Base-by-base conservation (phyloP, 1,284 basidiomycete genomes). In the Prillingera fragicola region DNA sequence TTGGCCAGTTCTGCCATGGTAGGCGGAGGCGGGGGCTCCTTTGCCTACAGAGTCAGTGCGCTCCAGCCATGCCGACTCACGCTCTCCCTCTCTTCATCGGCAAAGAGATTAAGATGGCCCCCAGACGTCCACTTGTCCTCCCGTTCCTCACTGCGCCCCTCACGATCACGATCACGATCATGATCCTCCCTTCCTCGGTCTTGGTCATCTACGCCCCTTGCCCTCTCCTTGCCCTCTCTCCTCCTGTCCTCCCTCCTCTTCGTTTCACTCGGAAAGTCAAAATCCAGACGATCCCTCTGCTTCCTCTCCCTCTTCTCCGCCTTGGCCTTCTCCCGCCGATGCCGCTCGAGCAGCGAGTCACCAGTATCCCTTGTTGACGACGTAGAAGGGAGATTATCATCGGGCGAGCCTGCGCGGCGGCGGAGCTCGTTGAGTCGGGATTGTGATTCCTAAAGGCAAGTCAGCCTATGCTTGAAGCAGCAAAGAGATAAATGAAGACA, bases 51-150 rank as follows among this genome's bases (percentile, higher is more conserved):
- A 22, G 28, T 44, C 19, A 44, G 27, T n/a, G 23, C n/a, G 19
- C 10, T 12, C 4, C 12, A 31, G 29, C 29, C n/a, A 15, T 8
- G 29, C n/a, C 4, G 5, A 59, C 62, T 40, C 31, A 65, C 67
- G 31, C 56, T 62, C 44, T 57, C n/a, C n/a, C n/a, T 48, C 47
- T 71, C 71, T 2, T 69, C 28, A 38, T 69, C 65, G 2, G 64
- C 62, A 59, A 69, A 73, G 34, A 73, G 57, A 41, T 73, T 73
- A 40, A 72, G 33, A 56, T 72, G 70, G 5, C 67, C 70, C 15
- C 50, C 59, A 8, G 48, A 44, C 26, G 41, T 25, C 18, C 44
- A 54, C 17, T 33, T 21, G 39, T 43, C 39, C 22, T 61, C 53
- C 43, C 58, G 59, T 12, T 41, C 43, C 14, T 33, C 41, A 3